Evolutionary conservation across 768 basidiomycete species (phyloP).

Genomic region (Calocera cornea): DNA sequence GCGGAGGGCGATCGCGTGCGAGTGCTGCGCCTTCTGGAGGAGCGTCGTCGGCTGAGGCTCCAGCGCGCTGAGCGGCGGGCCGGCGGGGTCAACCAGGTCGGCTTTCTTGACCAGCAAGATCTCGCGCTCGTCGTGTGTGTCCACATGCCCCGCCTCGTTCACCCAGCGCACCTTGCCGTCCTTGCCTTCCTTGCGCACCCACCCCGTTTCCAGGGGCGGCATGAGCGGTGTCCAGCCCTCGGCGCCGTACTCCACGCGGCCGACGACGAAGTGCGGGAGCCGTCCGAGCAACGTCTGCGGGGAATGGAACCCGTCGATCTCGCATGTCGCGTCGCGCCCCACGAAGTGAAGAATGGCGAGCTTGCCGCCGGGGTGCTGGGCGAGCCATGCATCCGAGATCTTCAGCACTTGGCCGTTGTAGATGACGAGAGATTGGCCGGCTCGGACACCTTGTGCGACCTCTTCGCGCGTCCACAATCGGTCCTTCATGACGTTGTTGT

Average conservation of each 20-base stretch:
- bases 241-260: slow-evolving; percentile 43
- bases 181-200: slow-evolving; percentile 46
- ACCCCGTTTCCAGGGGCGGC: slow-evolving; percentile 76
- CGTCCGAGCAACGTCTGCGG: slow-evolving; percentile 38
- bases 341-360: slow-evolving; percentile 89
- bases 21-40: slow-evolving; percentile 43
- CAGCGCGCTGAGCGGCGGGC: slow-evolving; percentile 34
- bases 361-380: slow-evolving; percentile 75
- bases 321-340: slow-evolving; percentile 87
- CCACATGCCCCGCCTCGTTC: slow-evolving; percentile 42
- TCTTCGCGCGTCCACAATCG: slow-evolving; percentile 36
- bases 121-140: slow-evolving; percentile 30
- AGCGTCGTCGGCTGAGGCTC: slow-evolving; percentile 41
- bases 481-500: not conserved
- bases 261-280: slow-evolving; percentile 54
- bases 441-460: slow-evolving; percentile 56
- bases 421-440: slow-evolving; percentile 63
- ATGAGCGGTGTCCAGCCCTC: slow-evolving; percentile 59
- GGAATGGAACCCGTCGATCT: slow-evolving; percentile 83
- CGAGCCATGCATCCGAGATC: slow-evolving; percentile 64
- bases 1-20: slow-evolving; percentile 67
- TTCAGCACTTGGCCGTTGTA: slow-evolving; percentile 49
- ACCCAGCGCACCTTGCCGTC: slow-evolving; percentile 41
- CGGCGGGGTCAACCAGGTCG: slow-evolving; percentile 10
- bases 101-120: slow-evolving; percentile 47